A percentile compares a stretch with the other conserved stretches of the same genome.
phyloP scores from a whole-genome alignment of 1,139 yeast genomes.

The Debaryomyces coudertii region DNA sequence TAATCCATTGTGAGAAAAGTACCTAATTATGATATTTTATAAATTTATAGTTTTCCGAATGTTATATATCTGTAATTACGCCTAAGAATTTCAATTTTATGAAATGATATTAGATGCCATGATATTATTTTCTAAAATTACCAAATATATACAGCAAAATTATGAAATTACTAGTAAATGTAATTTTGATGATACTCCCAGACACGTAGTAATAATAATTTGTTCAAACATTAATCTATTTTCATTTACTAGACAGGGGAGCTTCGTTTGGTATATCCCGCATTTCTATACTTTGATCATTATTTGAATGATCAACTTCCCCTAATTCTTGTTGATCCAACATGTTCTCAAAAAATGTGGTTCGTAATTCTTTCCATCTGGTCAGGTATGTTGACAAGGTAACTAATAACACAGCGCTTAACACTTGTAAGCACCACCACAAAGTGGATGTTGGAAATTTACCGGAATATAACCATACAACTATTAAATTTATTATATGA shows the following conservation, averaged over 20 bases:
- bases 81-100: too few relatives aligned
- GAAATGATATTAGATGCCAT: neutral
- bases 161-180: neutral
- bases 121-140: neutral
- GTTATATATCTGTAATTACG: too few relatives aligned
- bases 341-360: conserved; percentile 84
- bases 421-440: conserved; percentile 85
- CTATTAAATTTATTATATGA: conserved; percentile 74
- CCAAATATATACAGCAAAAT: neutral
- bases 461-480: conserved; percentile 68
- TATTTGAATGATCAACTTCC: conserved; percentile 22
- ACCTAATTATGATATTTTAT: neutral
- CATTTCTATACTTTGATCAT: conserved; percentile 24
- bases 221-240: neutral
- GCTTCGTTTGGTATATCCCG: conserved; percentile 13
- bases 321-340: conserved; percentile 56
- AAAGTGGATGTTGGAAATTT: conserved; percentile 67
- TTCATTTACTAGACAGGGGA: conserved; percentile 2
- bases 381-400: conserved; percentile 83
- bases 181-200: neutral
- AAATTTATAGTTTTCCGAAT: neutral
- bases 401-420: conserved; percentile 70
- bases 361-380: conserved; percentile 84
- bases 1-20: conserved; percentile 27
- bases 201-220: neutral